Evolutionary conservation across 176 grass and related monocot species (phyloP), one percentile per base, ranked within the genome.

Genomic region (Paspalum vaginatum): DNA sequence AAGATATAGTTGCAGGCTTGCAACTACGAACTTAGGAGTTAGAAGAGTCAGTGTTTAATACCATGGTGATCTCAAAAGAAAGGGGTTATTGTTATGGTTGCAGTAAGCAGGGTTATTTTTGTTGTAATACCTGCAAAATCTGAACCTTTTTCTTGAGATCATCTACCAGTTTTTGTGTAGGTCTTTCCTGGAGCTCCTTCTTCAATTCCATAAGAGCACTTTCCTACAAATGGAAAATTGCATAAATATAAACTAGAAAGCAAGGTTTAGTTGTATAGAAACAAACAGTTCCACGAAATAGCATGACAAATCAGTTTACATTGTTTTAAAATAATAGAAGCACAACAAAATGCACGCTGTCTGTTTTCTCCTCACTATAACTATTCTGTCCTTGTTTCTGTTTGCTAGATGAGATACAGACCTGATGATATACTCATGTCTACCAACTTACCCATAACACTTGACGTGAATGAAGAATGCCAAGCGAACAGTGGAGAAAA

Each of bases 141-240:
- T 99, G 81, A 78, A 99, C 88, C 84, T 99, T 99, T 92, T 95
- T 99, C 78, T 84, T 89, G 47, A 99, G 92, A 93, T 99, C 96
- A 61, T 99, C 96, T 22, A 99, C 96, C 55, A 99, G 53, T 86
- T 84, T 99, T 82, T 70, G 79, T 6, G 92, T 95, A 79, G 96
- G 96, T 61, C 93, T 91, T 89, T 93, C 96, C 83, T 99, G 88
- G 60, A 99, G 92, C 86, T 99, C 96, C 85, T 93, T 95, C 80
- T 82, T 95, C 73, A 93, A 80, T 67, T 91, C 90, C 50, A 71
- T 66, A 83, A 99, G 72, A 81, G 86, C 79, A 88, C 70, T 91
- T 81, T 95, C 96, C 96, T 95, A 82, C 52, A 95, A 80, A 84
- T 81, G 38, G 15, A 9, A 79, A 84, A 15, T 38, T 45, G 65